phyloP scores from a whole-genome alignment of 495 filamentous ascomycete genomes.

The Podospora sp. region DNA sequence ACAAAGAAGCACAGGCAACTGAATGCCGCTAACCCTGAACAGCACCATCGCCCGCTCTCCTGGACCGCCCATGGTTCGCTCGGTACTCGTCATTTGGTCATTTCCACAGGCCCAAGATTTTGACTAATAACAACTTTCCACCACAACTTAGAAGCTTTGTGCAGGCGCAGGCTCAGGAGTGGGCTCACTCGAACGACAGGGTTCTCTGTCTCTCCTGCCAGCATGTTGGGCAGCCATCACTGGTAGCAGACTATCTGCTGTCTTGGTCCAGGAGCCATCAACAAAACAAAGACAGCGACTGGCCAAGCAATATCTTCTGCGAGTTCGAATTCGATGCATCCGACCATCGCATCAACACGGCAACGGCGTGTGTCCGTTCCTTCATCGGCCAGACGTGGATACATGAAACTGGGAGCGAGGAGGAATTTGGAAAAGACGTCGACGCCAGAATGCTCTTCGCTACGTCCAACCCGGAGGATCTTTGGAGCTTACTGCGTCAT shows the following conservation, averaged over 20 bases:
- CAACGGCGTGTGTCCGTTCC: not conserved
- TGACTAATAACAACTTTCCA: not conserved
- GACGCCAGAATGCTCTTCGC: not conserved
- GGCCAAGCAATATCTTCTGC: not conserved
- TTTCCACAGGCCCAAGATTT: not conserved
- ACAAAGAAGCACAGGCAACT: too few species aligned
- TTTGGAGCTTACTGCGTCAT: not conserved
- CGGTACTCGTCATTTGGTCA: not conserved
- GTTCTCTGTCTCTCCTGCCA: not conserved
- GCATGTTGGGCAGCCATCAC: not conserved
- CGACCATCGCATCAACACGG: not conserved
- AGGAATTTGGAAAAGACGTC: not conserved
- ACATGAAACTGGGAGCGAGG: not conserved
- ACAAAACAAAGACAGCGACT: not conserved
- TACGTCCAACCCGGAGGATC: not conserved
- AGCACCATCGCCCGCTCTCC: not conserved
- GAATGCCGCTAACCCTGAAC: not conserved
- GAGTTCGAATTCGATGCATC: not conserved
- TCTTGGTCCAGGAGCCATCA: not conserved
- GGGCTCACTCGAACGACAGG: not conserved
- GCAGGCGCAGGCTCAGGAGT: not conserved
- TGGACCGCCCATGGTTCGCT: not conserved
- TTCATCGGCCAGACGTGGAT: not conserved
- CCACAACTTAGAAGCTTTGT: not conserved
- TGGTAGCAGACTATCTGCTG: not conserved